phyloP scores from a whole-genome alignment of 768 basidiomycete species.

The Rhodosporidiobolus odoratus region DNA sequence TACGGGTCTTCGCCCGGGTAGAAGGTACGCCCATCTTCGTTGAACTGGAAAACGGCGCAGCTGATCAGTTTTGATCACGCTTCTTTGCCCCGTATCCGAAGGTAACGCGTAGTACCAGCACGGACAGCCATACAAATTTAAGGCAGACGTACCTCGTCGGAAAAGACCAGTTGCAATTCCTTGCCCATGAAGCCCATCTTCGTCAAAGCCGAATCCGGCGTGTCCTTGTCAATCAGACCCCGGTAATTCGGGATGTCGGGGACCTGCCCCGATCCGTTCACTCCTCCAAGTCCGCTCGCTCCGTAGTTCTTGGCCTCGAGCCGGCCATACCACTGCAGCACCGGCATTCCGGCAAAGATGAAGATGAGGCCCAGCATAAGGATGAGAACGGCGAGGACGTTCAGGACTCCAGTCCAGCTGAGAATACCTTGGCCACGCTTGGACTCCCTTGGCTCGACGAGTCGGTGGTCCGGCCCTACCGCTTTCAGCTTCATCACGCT shows the following conservation, averaged over 20 bases:
- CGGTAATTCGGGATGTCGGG: constrained; percentile 43
- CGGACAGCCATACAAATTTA: no score
- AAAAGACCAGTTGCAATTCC: constrained; percentile 71
- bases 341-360: constrained; percentile 82
- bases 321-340: constrained; percentile 43
- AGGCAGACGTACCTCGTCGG: constrained; percentile 53
- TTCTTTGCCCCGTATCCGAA: no score
- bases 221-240: constrained; percentile 70
- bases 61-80: no score
- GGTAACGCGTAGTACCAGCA: no score
- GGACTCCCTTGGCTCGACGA: constrained; percentile 56
- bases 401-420: constrained; percentile 74
- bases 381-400: constrained; percentile 65
- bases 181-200: constrained; percentile 70
- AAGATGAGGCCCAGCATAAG: constrained; percentile 64
- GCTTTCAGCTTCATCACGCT: constrained; percentile 8
- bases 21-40: constrained; percentile 64
- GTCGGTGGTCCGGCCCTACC: constrained; percentile 50
- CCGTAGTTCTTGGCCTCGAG: constrained; percentile 48
- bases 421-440: constrained; percentile 61
- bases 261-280: constrained; percentile 67
- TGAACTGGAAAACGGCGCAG: constrained; percentile 60
- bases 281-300: constrained; percentile 65
- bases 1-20: constrained; percentile 55
- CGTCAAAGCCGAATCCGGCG: constrained; percentile 57